Conservation (phyloP, 1,284 basidiomycete species). For the Apiotrichum veenhuisii region DNA sequence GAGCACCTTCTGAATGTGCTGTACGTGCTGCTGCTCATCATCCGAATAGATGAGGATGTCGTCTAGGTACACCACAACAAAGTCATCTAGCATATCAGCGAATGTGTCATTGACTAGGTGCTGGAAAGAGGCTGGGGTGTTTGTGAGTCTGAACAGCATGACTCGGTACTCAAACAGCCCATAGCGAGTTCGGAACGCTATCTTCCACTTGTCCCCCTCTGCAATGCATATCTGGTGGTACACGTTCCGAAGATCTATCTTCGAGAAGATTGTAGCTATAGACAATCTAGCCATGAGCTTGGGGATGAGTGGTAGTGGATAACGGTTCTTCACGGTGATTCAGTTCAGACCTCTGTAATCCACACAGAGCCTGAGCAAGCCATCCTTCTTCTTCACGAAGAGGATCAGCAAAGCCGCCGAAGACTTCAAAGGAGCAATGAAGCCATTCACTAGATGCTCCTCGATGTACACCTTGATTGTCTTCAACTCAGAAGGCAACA, state of each 20-base stretch:
- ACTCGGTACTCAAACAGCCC: conserved; percentile 50
- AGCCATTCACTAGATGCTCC: too few relatives aligned
- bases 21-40: conserved; percentile 44
- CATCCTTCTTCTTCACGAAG: conserved; percentile 52
- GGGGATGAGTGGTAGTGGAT: conserved; percentile 27
- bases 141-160: conserved; percentile 48
- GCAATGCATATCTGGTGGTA: conserved; percentile 41
- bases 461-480: too few relatives aligned
- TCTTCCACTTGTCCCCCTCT: conserved; percentile 44
- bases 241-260: conserved; percentile 37
- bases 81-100: conserved; percentile 29
- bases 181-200: conserved; percentile 41
- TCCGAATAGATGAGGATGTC: conserved; percentile 51
- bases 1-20: conserved; percentile 45
- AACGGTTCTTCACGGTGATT: conserved; percentile 48
- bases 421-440: conserved; percentile 30
- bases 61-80: conserved; percentile 44
- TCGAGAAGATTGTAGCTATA: too few relatives aligned
- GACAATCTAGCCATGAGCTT: conserved; percentile 39
- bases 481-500: too few relatives aligned
- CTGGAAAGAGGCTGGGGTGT: conserved; percentile 46
- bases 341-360: conserved; percentile 54
- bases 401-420: conserved; percentile 49
- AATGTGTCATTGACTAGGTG: conserved; percentile 37
- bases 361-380: conserved; percentile 48